Evolutionary conservation across 306 rosid genomes (phyloP).

Genomic region (Gynostemma pentaphyllum): DNA sequence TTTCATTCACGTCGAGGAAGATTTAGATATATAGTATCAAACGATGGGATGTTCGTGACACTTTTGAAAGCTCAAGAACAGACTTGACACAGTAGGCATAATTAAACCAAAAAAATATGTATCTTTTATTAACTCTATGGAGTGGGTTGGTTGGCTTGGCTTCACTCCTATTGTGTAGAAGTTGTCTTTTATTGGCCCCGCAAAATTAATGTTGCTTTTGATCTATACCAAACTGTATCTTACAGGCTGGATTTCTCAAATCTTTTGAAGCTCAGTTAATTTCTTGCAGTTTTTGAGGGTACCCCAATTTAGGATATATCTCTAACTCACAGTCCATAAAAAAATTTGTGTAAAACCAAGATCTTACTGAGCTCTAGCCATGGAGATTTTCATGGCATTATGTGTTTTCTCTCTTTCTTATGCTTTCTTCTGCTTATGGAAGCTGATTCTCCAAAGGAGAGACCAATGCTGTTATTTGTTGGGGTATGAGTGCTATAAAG

Average conservation of each 20-base stretch:
- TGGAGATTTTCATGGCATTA: conserved; percentile 26
- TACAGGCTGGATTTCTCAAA: conserved; percentile 9
- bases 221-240: conserved; percentile 6
- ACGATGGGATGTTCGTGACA: too few species aligned
- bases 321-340: not conserved
- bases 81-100: not conserved
- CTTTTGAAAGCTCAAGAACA: too few species aligned
- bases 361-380: conserved; percentile 9
- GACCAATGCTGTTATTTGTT: conserved; percentile 50
- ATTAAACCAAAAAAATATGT: too few species aligned
- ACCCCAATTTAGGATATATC: not conserved
- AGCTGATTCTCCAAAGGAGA: conserved; percentile 29
- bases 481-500: conserved; percentile 63
- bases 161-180: not conserved
- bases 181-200: conserved; percentile 4
- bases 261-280: not conserved
- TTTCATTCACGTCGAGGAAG: too few species aligned
- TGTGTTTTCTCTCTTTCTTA: conserved; percentile 22
- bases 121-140: not conserved
- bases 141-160: conserved; percentile 10
- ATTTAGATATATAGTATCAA: too few species aligned
- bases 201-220: conserved; percentile 2
- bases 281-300: not conserved
- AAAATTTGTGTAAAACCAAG: not conserved
- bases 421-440: conserved; percentile 20